A percentile compares a stretch with the other conserved stretches of the same genome.
phyloP scores from a whole-genome alignment of 495 filamentous ascomycete species.

The Hypoxylon rickii region DNA sequence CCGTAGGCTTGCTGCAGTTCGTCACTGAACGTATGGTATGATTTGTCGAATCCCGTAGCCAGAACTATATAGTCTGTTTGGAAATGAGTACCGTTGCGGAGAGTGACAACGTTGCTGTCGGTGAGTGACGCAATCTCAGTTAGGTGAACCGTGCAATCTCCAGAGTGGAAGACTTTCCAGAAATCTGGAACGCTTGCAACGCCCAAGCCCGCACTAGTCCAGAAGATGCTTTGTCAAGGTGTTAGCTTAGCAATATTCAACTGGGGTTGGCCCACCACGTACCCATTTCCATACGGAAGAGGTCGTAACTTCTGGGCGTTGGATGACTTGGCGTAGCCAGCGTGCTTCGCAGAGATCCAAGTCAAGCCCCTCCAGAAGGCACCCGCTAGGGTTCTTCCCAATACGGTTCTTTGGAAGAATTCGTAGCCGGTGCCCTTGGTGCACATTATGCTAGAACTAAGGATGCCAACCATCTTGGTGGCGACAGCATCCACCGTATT shows the following conservation, averaged over 20 bases:
- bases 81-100: conserved; percentile 20
- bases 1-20: conserved; percentile 18
- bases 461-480: conserved; percentile 28
- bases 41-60: conserved; percentile 40
- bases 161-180: conserved; percentile 45
- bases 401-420: background rate
- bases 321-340: conserved; percentile 9
- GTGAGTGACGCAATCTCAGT: conserved; percentile 23
- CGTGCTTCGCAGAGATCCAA: conserved; percentile 11
- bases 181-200: conserved; percentile 41
- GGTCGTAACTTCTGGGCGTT: conserved; percentile 20
- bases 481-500: conserved; percentile 34
- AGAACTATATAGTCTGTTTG: conserved; percentile 35
- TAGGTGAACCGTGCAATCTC: conserved; percentile 41
- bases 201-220: conserved; percentile 45
- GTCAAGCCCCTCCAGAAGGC: conserved; percentile 13
- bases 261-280: background rate
- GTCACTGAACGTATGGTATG: conserved; percentile 21
- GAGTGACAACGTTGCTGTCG: conserved; percentile 10
- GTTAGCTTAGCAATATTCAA: conserved; percentile 2
- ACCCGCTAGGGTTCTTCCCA: background rate
- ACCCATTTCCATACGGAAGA: conserved; percentile 9
- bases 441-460: conserved; percentile 42
- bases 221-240: conserved; percentile 38
- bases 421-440: conserved; percentile 27